These are phyloP conservation scores for Chytriomyces sp. DNA, from an alignment of 192 early-diverging fungal species.

Conservation along the genomic window DNA sequence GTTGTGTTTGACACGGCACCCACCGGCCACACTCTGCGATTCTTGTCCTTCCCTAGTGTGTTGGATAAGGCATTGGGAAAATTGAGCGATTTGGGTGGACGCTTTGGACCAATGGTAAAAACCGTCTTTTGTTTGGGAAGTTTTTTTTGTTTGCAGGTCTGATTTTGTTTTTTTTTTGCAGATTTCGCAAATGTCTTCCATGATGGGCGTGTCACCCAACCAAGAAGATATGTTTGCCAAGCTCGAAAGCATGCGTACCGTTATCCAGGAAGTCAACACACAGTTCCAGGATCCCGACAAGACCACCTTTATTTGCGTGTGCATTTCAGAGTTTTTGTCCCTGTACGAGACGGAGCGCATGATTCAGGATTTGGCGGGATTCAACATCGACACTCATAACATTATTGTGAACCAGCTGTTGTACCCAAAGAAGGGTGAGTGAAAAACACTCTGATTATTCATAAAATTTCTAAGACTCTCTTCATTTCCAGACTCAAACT, in stretches of 20 bases:
- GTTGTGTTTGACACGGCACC: constrained; percentile 99
- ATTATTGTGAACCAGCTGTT: constrained; percentile 99
- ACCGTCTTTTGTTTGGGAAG: background rate
- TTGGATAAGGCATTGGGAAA: constrained; percentile 98
- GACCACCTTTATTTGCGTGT: constrained; percentile 99
- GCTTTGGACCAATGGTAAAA: constrained; percentile 93
- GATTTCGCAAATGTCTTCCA: constrained; percentile 72
- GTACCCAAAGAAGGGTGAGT: constrained; percentile 82
- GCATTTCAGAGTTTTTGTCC: constrained; percentile 99
- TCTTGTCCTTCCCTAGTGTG: constrained; percentile 96
- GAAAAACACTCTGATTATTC: background rate
- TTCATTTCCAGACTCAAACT: constrained; percentile 48
- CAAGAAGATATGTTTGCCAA: constrained; percentile 96
- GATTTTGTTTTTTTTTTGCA: background rate
- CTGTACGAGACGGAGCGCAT: constrained; percentile 99
- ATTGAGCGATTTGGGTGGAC: constrained; percentile 86
- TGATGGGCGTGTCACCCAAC: constrained; percentile 76
- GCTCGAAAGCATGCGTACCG: constrained; percentile 93
- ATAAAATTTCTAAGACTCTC: constrained; percentile 9
- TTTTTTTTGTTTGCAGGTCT: constrained; percentile 1
- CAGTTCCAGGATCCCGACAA: constrained; percentile 99
- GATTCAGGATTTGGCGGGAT: constrained; percentile 98
- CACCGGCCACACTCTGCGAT: constrained; percentile 98
- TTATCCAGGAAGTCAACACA: constrained; percentile 97
- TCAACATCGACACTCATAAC: constrained; percentile 98